Evolutionary conservation across 768 basidiomycete species (phyloP).

Genomic region (Mrakia blollopis): DNA sequence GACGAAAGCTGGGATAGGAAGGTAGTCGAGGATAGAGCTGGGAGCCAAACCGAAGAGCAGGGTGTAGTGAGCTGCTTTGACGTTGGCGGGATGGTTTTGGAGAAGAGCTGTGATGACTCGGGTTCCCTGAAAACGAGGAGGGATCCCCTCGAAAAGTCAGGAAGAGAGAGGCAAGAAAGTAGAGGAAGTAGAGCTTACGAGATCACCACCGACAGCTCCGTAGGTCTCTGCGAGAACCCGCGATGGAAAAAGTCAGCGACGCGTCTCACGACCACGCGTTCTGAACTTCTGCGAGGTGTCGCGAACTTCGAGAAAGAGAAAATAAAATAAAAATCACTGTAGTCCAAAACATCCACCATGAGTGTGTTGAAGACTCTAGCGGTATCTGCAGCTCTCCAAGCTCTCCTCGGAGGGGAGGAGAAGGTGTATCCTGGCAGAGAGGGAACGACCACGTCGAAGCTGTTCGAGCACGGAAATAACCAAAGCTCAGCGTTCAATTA

Average conservation of each 20-base stretch:
- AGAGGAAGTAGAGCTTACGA: not conserved
- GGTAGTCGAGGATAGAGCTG: not conserved
- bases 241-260: not conserved
- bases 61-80: slow-evolving; percentile 10
- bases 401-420: slow-evolving; percentile 29
- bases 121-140: slow-evolving; percentile 3
- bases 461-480: not conserved
- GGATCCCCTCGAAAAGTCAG: not conserved
- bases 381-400: slow-evolving; percentile 32
- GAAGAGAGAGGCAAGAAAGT: not conserved
- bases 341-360: slow-evolving; percentile 32
- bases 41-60: slow-evolving; percentile 10
- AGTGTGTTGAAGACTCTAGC: slow-evolving; percentile 33
- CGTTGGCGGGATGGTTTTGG: not conserved
- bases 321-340: not conserved
- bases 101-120: slow-evolving; percentile 7
- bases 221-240: not conserved
- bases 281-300: too few relatives aligned
- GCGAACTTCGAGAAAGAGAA: slow-evolving; percentile 7
- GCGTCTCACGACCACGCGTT: not conserved
- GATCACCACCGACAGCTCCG: slow-evolving; percentile 14
- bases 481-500: not conserved
- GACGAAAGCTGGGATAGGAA: not conserved
- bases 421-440: slow-evolving; percentile 36
- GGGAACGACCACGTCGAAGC: slow-evolving; percentile 37